phyloP scores from a whole-genome alignment of 805 yeast species.

The Yarrowia phangngaensis region DNA sequence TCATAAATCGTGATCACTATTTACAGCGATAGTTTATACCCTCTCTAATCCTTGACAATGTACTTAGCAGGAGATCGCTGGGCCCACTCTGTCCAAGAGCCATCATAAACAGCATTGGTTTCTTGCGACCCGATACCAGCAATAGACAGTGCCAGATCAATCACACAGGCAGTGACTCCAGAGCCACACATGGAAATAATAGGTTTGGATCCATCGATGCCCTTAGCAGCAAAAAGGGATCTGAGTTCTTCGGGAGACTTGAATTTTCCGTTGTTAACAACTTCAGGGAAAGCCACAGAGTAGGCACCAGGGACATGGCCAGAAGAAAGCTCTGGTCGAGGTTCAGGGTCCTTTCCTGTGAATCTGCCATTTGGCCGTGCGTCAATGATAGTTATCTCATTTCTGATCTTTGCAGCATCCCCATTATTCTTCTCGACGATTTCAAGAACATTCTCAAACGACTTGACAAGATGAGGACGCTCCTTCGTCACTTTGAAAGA shows the following conservation, averaged over 20 bases:
- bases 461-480: constrained; percentile 51
- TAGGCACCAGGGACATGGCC: constrained; percentile 86
- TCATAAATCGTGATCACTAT: too few species aligned
- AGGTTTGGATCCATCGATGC: constrained; percentile 51
- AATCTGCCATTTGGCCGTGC: constrained; percentile 77
- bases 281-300: constrained; percentile 66
- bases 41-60: constrained; percentile 45
- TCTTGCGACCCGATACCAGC: constrained; percentile 36
- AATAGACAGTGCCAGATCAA: constrained; percentile 59
- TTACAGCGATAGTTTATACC: background rate
- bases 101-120: constrained; percentile 59
- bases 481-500: constrained; percentile 37
- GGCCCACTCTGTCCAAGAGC: constrained; percentile 67
- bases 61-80: constrained; percentile 58
- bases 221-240: constrained; percentile 46
- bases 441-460: constrained; percentile 61
- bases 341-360: constrained; percentile 79
- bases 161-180: constrained; percentile 90
- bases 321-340: constrained; percentile 78
- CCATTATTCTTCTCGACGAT: constrained; percentile 49
- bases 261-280: constrained; percentile 49
- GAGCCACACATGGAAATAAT: constrained; percentile 91
- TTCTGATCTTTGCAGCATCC: constrained; percentile 13
- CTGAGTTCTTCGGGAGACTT: constrained; percentile 48
- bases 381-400: constrained; percentile 59